These are phyloP conservation scores for Daldinia sp. DNA, from an alignment of 2,329 filamentous ascomycete species.

Conservation along the genomic window DNA sequence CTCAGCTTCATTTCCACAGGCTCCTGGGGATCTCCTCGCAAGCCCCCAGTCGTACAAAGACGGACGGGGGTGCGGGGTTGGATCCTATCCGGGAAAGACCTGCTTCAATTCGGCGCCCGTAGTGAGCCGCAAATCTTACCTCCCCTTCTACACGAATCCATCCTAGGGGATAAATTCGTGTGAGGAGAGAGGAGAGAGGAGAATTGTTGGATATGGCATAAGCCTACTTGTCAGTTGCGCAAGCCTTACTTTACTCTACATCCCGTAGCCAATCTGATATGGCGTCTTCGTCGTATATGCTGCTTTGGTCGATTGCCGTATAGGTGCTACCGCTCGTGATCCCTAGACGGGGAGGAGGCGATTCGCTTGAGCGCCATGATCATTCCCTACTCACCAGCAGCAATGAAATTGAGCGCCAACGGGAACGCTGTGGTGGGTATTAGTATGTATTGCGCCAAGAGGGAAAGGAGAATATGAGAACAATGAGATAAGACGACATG, in stretches of 20 bases:
- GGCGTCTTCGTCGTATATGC: slow-evolving; percentile 5
- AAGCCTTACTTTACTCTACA: slow-evolving; percentile 41
- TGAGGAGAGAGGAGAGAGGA: slow-evolving; percentile 36
- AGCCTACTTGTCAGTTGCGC: slow-evolving; percentile 52
- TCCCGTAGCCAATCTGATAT: slow-evolving; percentile 19
- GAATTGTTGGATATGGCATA: slow-evolving; percentile 53
- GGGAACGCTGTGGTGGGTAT: slow-evolving; percentile 69
- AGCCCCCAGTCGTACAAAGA: slow-evolving; percentile 10
- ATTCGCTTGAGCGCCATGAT: slow-evolving; percentile 41
- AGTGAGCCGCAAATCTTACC: slow-evolving; percentile 75
- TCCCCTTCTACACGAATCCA: slow-evolving; percentile 27
- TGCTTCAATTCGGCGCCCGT: slow-evolving; percentile 78
- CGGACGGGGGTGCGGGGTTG: slow-evolving; percentile 55
- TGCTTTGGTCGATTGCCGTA: slow-evolving; percentile 5
- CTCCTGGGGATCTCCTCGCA: slow-evolving; percentile 50
- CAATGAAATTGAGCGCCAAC: slow-evolving; percentile 88
- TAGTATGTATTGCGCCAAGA: slow-evolving; percentile 37
- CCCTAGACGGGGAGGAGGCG: slow-evolving; percentile 49
- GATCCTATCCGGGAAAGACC: slow-evolving; percentile 52
- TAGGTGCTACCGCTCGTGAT: slow-evolving; percentile 70
- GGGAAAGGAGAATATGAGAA: slow-evolving; percentile 23
- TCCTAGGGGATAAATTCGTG: neutral
- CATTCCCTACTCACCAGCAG: slow-evolving; percentile 80
- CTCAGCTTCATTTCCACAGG: slow-evolving; percentile 77
- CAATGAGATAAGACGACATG: slow-evolving; percentile 14